Evolutionary conservation across 495 filamentous ascomycete species (phyloP), one percentile per base, ranked within the genome.

Genomic region (Neurospora cerealis): DNA sequence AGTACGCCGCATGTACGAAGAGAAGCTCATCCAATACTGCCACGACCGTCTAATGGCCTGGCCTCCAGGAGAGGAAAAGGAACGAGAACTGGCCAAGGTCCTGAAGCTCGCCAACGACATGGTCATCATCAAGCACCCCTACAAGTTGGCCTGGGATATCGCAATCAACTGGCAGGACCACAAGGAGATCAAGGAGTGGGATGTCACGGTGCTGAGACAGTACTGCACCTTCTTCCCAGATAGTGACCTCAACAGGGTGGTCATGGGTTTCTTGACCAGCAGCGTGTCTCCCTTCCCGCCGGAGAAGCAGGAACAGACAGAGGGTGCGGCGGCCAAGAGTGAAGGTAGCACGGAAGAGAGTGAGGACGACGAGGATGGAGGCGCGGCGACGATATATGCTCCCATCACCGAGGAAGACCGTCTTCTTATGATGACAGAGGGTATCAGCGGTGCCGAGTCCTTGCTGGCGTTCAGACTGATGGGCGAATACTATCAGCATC

Each of bases 61-160:
- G 21, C 89, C 91, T 5, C 74, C 82, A 7, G 86, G 90, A 19
- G 74, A 81, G 34, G 78, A 90, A 70, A 98, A 97, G 79, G 73
- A 79, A 4, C 80, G 82, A 5, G 94, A 97, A 78, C 86, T 91
- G 39, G 83, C 88, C 19, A 88, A 91, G 48, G 91, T 97, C 2
- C 81, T 87, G 77, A 91, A 91, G 71, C 81, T 94, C 60, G 94
- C 95, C 0, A 88, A 90, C 66, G 96, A 93, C 72, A 94, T 98
- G 90, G 95, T 99, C 69, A 95, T 98, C 75, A 93, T 99, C 79
- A 94, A 95, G 75, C 93, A 97, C 79, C 94, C 94, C 1, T 98
- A 92, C 81, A 88, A 91, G 73, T 84, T 96, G 32, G 96, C 96
- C 4, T 99, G 96, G 96, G 90, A 91, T 72, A 91, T 97, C 74